Evolutionary conservation across 1,284 basidiomycete species (phyloP).

Genomic region (Pascua guehoae): DNA sequence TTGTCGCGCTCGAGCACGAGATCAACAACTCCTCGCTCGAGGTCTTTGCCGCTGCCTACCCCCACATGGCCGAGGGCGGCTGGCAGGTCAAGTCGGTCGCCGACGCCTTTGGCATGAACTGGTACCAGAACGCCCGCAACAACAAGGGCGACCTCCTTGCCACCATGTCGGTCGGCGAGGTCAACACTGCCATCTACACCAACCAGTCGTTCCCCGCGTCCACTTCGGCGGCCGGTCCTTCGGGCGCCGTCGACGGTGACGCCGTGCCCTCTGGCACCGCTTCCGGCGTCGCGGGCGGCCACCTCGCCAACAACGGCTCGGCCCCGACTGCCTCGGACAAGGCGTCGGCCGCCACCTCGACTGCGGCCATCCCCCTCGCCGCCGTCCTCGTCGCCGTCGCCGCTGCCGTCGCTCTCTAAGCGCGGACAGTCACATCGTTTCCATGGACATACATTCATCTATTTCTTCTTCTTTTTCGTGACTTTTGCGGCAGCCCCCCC

Average conservation of each 20-base stretch:
- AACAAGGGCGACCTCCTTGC: slow-evolving; percentile 26
- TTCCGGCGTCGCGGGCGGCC: no score
- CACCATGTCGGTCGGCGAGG: slow-evolving; percentile 26
- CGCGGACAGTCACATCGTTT: not conserved
- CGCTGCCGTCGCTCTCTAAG: slow-evolving; percentile 9
- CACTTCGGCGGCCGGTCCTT: not conserved
- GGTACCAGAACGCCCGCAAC: slow-evolving; percentile 41
- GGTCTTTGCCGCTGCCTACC: slow-evolving; percentile 37
- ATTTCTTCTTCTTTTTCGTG: not conserved
- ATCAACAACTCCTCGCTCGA: slow-evolving; percentile 31
- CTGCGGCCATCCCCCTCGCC: slow-evolving; percentile 1
- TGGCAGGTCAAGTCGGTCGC: slow-evolving; percentile 41
- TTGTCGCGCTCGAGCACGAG: slow-evolving; percentile 43
- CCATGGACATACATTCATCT: slow-evolving; percentile 1
- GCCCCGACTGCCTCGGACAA: not conserved
- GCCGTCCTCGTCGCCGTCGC: slow-evolving; percentile 4
- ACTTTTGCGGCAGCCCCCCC: no score
- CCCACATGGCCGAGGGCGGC: slow-evolving; percentile 30
- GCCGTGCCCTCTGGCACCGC: not conserved
- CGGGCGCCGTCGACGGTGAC: not conserved
- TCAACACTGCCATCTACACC: slow-evolving; percentile 3
- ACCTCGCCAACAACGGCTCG: not conserved
- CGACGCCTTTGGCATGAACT: slow-evolving; percentile 36
- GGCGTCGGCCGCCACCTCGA: not conserved
- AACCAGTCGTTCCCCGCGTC: not conserved